These are phyloP conservation scores for Lunularia cruciata DNA, from an alignment of 225 moss, liverwort and hornwort genomes.

Conservation along the genomic window DNA sequence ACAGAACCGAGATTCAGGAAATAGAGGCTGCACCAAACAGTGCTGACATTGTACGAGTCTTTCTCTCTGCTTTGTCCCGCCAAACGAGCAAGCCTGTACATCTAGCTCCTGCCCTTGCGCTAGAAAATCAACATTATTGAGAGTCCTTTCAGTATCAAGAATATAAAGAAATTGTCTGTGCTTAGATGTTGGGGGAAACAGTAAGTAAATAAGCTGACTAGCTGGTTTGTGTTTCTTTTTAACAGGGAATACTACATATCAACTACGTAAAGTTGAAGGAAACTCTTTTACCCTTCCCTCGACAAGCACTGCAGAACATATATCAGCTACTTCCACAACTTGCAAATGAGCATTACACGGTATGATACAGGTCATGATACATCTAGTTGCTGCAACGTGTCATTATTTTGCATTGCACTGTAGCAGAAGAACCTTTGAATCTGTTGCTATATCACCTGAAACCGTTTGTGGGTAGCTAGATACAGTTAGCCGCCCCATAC, in stretches of 20 bases:
- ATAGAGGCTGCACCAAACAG: conserved; percentile 44
- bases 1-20: conserved; percentile 49
- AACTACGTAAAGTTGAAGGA: conserved; percentile 47
- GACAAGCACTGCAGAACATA: conserved; percentile 51
- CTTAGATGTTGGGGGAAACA: background rate
- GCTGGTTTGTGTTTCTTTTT: background rate
- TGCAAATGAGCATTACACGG: conserved; percentile 54
- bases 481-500: too few species aligned
- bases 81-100: too few species aligned
- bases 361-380: conserved; percentile 16
- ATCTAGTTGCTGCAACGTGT: too few species aligned
- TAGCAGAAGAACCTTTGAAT: too few species aligned
- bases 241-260: conserved; percentile 77
- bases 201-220: background rate
- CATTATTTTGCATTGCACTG: too few species aligned
- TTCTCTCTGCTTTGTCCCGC: background rate
- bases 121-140: too few species aligned
- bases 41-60: conserved; percentile 35
- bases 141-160: background rate
- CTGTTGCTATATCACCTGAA: too few species aligned
- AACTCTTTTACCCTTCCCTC: conserved; percentile 56
- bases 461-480: background rate
- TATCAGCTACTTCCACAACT: conserved; percentile 59
- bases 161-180: too few species aligned
- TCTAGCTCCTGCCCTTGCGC: too few species aligned